Evolutionary conservation across 73 alveolate genomes (phyloP).

Genomic region (Durusdinium trenchii): DNA sequence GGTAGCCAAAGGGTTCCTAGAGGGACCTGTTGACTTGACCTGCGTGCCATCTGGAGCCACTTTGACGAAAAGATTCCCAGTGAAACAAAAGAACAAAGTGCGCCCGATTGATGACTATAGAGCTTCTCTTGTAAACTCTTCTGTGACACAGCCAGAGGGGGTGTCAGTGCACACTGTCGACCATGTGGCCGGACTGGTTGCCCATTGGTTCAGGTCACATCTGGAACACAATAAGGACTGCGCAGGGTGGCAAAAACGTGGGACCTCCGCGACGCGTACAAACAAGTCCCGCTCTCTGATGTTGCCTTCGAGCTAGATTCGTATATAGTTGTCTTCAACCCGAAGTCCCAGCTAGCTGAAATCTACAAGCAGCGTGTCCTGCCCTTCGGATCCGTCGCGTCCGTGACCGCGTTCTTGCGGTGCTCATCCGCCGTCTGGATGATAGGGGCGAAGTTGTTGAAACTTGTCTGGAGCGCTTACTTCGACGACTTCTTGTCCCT

Average conservation of each 20-base stretch:
- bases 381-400: slow-evolving; percentile 17
- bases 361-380: not conserved
- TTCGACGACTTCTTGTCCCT: slow-evolving; percentile 10
- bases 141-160: not conserved
- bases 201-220: not conserved
- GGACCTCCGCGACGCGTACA: slow-evolving; percentile 28
- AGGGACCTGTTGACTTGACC: not conserved
- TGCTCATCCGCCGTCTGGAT: not conserved
- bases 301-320: not conserved
- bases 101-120: no score
- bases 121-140: not conserved
- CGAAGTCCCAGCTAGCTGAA: not conserved
- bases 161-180: not conserved
- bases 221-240: no score
- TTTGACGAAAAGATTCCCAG: not conserved
- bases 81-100: not conserved
- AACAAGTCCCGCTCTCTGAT: not conserved
- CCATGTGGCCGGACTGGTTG: not conserved
- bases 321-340: not conserved
- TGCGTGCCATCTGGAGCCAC: not conserved
- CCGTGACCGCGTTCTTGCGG: not conserved
- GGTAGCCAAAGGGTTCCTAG: not conserved
- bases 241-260: not conserved
- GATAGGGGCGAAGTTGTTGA: no score
- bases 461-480: not conserved